These are phyloP conservation scores for Rhipidocladum racemiflorum DNA, from an alignment of 176 grass and related monocot species.

Conservation along the genomic window DNA sequence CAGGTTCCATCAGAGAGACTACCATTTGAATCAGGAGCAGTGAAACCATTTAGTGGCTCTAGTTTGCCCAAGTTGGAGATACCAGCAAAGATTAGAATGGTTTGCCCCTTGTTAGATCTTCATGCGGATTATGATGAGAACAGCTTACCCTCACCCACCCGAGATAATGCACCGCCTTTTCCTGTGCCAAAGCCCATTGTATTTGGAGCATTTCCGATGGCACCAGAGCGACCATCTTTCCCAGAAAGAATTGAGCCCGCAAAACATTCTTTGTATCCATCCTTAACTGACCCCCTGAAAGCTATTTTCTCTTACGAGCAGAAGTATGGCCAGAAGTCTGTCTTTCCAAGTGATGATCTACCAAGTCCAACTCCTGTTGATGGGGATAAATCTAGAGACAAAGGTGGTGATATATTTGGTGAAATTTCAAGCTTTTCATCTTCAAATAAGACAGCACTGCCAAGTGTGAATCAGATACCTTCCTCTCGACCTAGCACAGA, in stretches of 20 bases:
- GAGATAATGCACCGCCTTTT: slow-evolving; percentile 53
- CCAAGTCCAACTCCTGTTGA: slow-evolving; percentile 89
- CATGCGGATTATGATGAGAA: slow-evolving; percentile 94
- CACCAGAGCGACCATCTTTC: slow-evolving; percentile 32
- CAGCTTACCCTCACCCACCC: slow-evolving; percentile 86
- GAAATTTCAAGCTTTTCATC: slow-evolving; percentile 67
- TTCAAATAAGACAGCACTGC: slow-evolving; percentile 28
- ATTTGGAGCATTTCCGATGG: slow-evolving; percentile 43
- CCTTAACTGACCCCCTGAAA: slow-evolving; percentile 75
- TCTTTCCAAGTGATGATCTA: slow-evolving; percentile 60
- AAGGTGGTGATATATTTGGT: slow-evolving; percentile 44
- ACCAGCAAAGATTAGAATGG: slow-evolving; percentile 42
- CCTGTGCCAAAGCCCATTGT: slow-evolving; percentile 62
- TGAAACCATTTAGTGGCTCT: slow-evolving; percentile 35
- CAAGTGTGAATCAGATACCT: slow-evolving; percentile 36
- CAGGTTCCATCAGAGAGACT: slow-evolving; percentile 42
- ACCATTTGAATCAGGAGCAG: slow-evolving; percentile 29
- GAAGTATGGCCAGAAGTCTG: slow-evolving; percentile 64
- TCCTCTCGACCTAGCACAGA: slow-evolving; percentile 30
- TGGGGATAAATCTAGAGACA: slow-evolving; percentile 53
- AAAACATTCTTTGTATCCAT: slow-evolving; percentile 38
- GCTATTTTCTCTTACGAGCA: slow-evolving; percentile 86
- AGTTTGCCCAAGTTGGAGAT: slow-evolving; percentile 53
- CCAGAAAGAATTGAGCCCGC: slow-evolving; percentile 26
- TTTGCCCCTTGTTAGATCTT: slow-evolving; percentile 86